Percentiles rank a stretch among this genome's conserved stretches.
Conservation (phyloP, 768 basidiomycete genomes). For the Mycena maculata region DNA sequence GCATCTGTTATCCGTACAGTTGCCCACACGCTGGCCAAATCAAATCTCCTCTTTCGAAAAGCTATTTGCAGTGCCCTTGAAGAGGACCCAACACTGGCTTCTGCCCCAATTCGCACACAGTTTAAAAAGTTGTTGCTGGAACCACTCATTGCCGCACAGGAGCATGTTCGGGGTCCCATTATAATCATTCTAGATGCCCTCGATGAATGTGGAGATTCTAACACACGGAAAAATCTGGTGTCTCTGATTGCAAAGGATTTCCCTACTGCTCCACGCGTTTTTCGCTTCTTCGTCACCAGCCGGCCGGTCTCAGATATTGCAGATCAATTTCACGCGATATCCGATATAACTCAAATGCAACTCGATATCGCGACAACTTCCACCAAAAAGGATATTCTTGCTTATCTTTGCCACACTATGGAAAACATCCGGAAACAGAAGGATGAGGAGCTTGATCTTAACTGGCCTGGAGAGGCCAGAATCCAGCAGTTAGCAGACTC, state of each 20-base stretch:
- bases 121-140: neutral
- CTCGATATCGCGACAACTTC: conserved; percentile 2
- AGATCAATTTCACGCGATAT: neutral
- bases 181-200: conserved; percentile 41
- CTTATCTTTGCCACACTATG: conserved; percentile 11
- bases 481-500: conserved; percentile 18
- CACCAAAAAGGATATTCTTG: conserved; percentile 14
- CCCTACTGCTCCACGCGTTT: conserved; percentile 20
- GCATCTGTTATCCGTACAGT: conserved; percentile 27
- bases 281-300: conserved; percentile 38
- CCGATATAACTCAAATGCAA: neutral
- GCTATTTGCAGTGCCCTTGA: neutral
- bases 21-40: conserved; percentile 12
- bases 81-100: neutral
- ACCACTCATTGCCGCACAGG: conserved; percentile 1
- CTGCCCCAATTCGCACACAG: conserved; percentile 9
- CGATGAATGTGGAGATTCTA: conserved; percentile 37
- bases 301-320: conserved; percentile 34
- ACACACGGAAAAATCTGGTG: conserved; percentile 25
- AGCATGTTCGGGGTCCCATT: conserved; percentile 14
- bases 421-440: neutral
- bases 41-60: neutral
- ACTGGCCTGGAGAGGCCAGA: conserved; percentile 32
- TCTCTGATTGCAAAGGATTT: conserved; percentile 27
- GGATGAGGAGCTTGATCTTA: neutral